phyloP scores from a whole-genome alignment of 2,329 filamentous ascomycete genomes.

The Ophiostoma populinum region DNA sequence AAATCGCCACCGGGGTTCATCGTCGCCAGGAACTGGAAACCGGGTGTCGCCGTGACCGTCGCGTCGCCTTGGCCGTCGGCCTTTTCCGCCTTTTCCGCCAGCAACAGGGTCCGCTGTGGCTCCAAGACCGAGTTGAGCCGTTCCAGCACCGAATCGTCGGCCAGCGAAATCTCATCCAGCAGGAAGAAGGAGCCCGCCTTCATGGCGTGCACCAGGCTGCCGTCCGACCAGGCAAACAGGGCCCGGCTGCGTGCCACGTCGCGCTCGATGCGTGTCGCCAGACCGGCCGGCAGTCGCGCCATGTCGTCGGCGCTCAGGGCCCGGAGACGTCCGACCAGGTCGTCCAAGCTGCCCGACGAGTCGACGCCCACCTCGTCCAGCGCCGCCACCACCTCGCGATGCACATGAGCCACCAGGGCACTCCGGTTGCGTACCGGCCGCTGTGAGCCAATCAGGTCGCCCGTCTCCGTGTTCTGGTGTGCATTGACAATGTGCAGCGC shows the following conservation, averaged over 20 bases:
- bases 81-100: constrained; percentile 91
- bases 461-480: constrained; percentile 95
- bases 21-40: constrained; percentile 91
- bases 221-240: constrained; percentile 92
- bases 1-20: constrained; percentile 99
- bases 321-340: constrained; percentile 43
- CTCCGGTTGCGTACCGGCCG: constrained; percentile 75
- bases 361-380: constrained; percentile 16
- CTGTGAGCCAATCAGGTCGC: constrained; percentile 91
- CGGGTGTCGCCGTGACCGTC: constrained; percentile 53
- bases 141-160: constrained; percentile 93
- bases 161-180: constrained; percentile 92
- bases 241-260: constrained; percentile 53
- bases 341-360: constrained; percentile 28
- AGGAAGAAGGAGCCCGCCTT: constrained; percentile 77
- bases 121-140: constrained; percentile 93
- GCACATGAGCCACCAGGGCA: constrained; percentile 48
- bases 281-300: constrained; percentile 27
- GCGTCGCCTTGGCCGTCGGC: constrained; percentile 45
- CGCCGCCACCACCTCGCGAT: constrained; percentile 37
- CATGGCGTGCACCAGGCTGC: constrained; percentile 88
- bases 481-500: constrained; percentile 84
- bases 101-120: constrained; percentile 63
- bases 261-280: constrained; percentile 28
- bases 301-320: constrained; percentile 26